A percentile compares a stretch with the other conserved stretches of the same genome.
These are phyloP conservation scores for Salix udensis DNA, from an alignment of 345 rosid species.

Conservation along the genomic window DNA sequence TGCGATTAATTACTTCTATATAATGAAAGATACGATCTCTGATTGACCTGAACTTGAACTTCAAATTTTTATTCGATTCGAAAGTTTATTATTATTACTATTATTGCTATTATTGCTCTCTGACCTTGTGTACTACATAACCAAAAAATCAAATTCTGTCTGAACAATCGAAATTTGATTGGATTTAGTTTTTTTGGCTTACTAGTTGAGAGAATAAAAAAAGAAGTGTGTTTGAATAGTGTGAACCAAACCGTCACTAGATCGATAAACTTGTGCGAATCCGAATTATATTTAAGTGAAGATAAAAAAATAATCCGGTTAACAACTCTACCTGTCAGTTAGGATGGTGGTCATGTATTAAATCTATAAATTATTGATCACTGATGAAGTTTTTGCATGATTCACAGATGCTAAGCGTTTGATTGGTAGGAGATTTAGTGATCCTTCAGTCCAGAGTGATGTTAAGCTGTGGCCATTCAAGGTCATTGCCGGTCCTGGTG, in stretches of 20 bases:
- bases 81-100: no score
- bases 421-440: constrained; percentile 19
- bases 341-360: no score
- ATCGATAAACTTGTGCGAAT: not conserved
- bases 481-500: constrained; percentile 18
- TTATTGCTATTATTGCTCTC: no score
- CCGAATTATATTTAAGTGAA: not conserved
- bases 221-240: not conserved
- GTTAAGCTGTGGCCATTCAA: constrained; percentile 22
- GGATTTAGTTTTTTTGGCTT: not conserved
- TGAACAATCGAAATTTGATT: not conserved
- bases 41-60: not conserved
- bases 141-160: not conserved
- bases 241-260: not conserved
- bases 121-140: no score
- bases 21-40: not conserved
- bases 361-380: not conserved
- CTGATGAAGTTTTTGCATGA: not conserved
- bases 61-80: not conserved
- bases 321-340: not conserved
- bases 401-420: constrained; percentile 24
- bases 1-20: not conserved
- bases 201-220: not conserved
- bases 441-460: constrained; percentile 20
- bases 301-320: no score